These are phyloP conservation scores for Amylocarpus encephaloides DNA, from an alignment of 2,329 filamentous ascomycete genomes.

Conservation along the genomic window DNA sequence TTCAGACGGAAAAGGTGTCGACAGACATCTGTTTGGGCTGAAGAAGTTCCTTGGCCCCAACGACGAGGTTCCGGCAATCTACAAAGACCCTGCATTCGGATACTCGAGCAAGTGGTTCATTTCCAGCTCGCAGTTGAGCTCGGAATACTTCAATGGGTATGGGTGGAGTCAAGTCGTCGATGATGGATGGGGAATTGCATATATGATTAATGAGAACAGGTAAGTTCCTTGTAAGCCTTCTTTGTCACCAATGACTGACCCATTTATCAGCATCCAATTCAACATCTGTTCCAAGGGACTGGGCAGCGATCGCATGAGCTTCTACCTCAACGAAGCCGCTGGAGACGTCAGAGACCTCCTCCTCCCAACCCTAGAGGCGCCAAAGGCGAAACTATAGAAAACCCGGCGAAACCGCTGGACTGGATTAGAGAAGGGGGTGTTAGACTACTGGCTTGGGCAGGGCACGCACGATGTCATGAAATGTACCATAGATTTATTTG, in stretches of 20 bases:
- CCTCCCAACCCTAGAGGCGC: conserved; percentile 67
- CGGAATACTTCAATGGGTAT: conserved; percentile 98
- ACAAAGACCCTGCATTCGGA: conserved; percentile 74
- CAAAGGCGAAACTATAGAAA: conserved; percentile 79
- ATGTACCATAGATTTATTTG: background rate
- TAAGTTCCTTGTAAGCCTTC: conserved; percentile 34
- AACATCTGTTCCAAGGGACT: conserved; percentile 94
- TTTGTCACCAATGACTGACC: background rate
- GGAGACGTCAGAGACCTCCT: conserved; percentile 83
- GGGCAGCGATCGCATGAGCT: conserved; percentile 87
- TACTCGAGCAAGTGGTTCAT: conserved; percentile 90
- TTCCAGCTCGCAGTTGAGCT: conserved; percentile 82
- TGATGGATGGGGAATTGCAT: conserved; percentile 92
- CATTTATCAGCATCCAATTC: conserved; percentile 74
- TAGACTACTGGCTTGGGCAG: background rate
- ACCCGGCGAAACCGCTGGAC: too few relatives aligned
- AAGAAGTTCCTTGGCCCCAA: conserved; percentile 81
- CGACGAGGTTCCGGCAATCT: conserved; percentile 76
- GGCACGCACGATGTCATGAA: background rate
- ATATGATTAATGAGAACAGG: conserved; percentile 99
- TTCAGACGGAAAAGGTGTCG: conserved; percentile 86
- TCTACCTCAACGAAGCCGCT: conserved; percentile 91
- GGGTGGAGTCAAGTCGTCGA: conserved; percentile 98
- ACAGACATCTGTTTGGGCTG: conserved; percentile 93
- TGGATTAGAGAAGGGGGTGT: background rate